phyloP scores from a whole-genome alignment of 495 filamentous ascomycete species.

The Penicillium goetzii region DNA sequence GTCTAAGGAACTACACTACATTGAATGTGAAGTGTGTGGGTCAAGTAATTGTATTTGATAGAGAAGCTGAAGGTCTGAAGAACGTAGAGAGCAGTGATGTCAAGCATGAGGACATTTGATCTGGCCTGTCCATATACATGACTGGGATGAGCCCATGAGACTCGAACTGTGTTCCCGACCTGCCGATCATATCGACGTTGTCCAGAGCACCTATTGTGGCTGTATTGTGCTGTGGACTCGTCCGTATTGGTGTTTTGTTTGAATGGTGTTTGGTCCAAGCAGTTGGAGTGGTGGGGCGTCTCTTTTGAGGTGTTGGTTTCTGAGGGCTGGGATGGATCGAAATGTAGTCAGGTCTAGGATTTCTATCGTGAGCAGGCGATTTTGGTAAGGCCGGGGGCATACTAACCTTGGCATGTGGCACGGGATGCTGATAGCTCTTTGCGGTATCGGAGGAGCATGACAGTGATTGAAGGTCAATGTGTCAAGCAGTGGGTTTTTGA shows the following conservation, averaged over 20 bases:
- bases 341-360: background rate
- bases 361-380: background rate
- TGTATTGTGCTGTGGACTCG: background rate
- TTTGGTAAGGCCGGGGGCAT: background rate
- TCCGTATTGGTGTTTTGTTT: background rate
- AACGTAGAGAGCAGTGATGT: background rate
- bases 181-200: background rate
- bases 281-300: background rate
- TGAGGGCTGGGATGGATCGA: background rate
- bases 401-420: background rate
- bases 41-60: background rate
- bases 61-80: background rate
- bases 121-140: background rate
- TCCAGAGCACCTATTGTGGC: background rate
- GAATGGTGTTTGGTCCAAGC: background rate
- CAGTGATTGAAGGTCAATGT: slow-evolving; percentile 1
- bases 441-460: background rate
- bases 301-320: background rate
- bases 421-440: background rate
- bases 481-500: background rate
- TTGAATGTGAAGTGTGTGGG: background rate
- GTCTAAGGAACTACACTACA: background rate
- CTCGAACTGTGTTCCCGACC: background rate
- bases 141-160: background rate
- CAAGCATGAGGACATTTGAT: background rate